Conservation (phyloP, 306 rosid species). For the Ormosia emarginata region DNA sequence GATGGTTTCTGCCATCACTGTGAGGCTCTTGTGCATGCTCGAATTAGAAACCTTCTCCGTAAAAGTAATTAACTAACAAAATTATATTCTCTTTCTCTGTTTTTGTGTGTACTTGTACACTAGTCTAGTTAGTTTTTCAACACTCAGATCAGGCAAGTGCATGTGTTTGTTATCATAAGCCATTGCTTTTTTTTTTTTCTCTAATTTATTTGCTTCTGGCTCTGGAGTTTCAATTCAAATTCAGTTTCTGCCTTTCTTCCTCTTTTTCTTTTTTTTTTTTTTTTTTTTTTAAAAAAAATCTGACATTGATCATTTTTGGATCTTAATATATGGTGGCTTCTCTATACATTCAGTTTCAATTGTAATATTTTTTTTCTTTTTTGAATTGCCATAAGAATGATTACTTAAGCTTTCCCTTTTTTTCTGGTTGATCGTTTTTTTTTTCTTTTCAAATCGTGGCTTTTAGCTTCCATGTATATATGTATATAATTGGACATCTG, state of each 20-base stretch:
- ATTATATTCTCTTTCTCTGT: not conserved
- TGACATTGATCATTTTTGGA: no score
- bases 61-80: not conserved
- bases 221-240: not conserved
- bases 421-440: not conserved
- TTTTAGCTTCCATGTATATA: not conserved
- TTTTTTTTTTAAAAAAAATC: no score
- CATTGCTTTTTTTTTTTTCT: not conserved
- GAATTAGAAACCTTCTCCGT: constrained; percentile 1
- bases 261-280: no score
- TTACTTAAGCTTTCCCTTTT: not conserved
- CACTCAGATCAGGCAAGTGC: not conserved
- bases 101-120: not conserved
- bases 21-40: constrained; percentile 10
- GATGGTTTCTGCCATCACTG: constrained; percentile 36
- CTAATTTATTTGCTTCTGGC: not conserved
- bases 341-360: not conserved
- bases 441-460: not conserved
- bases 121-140: not conserved
- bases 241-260: not conserved
- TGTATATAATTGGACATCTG: not conserved
- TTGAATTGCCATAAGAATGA: not conserved
- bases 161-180: no score
- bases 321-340: not conserved
- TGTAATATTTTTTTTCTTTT: no score